Conservation (phyloP, 2,329 filamentous ascomycete species). For the Ramularia endophylla region DNA sequence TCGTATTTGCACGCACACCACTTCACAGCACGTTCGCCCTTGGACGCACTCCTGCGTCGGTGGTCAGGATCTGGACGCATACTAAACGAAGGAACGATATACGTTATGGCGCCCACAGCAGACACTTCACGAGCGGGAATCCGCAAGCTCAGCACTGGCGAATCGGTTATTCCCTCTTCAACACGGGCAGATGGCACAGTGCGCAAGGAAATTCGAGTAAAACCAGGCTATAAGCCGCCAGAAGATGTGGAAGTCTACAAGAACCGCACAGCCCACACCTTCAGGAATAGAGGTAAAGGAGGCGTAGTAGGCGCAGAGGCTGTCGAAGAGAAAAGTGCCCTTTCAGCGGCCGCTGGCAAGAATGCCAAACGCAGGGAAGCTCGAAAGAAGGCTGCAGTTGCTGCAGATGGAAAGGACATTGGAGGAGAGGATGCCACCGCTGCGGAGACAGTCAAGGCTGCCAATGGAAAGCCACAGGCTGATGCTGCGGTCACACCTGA, state of each 20-base stretch:
- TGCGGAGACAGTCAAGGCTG: conserved; percentile 38
- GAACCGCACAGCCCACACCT: conserved; percentile 80
- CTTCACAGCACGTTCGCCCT: no score
- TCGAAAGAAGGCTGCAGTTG: conserved; percentile 53
- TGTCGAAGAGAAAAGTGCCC: conserved; percentile 37
- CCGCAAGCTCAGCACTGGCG: conserved; percentile 66
- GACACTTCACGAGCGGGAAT: conserved; percentile 45
- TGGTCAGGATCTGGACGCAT: neutral
- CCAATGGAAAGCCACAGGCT: conserved; percentile 21
- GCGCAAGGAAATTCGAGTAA: conserved; percentile 90
- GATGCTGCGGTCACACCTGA: conserved; percentile 19
- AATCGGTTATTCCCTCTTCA: conserved; percentile 85
- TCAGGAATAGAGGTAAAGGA: conserved; percentile 65
- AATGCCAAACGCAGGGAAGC: conserved; percentile 76
- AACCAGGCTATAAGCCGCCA: conserved; percentile 86
- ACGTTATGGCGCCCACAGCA: conserved; percentile 36
- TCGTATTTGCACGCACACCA: no score
- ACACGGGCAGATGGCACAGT: conserved; percentile 80
- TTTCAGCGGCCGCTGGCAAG: conserved; percentile 54
- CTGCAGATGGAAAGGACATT: conserved; percentile 41
- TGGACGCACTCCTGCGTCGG: neutral
- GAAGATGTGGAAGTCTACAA: conserved; percentile 97
- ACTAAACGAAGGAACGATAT: neutral
- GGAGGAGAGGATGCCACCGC: conserved; percentile 59
- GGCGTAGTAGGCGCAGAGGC: conserved; percentile 68